A percentile compares a stretch with the other conserved stretches of the same genome.
These are phyloP conservation scores for Neolentinus lepideus DNA, from an alignment of 1,284 basidiomycete species.

Conservation along the genomic window DNA sequence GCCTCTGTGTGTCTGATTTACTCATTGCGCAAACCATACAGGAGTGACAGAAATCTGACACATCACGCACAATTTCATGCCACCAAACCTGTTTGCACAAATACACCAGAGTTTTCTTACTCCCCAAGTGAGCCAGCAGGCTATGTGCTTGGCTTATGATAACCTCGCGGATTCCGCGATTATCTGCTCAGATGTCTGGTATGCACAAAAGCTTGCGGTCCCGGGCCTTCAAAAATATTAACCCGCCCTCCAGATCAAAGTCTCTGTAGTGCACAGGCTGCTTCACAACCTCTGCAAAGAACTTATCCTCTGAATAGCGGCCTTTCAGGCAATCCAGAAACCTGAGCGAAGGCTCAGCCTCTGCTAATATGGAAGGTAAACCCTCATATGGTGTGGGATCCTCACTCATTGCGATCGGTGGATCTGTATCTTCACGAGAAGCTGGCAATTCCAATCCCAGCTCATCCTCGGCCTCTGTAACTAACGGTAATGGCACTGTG, in stretches of 20 bases:
- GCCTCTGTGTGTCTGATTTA: slow-evolving; percentile 18
- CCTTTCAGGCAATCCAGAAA: not conserved
- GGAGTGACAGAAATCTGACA: slow-evolving; percentile 16
- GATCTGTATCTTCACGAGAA: too few species aligned
- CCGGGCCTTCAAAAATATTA: slow-evolving; percentile 5
- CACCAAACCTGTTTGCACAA: slow-evolving; percentile 22
- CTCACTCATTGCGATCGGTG: too few species aligned
- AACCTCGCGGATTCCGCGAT: slow-evolving; percentile 11
- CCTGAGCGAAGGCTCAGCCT: not conserved
- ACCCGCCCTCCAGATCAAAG: too few species aligned
- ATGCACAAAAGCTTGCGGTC: not conserved
- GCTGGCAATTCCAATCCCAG: too few species aligned
- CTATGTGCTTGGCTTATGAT: slow-evolving; percentile 22
- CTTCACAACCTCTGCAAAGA: not conserved
- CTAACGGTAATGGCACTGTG: too few species aligned
- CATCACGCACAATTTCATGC: slow-evolving; percentile 17
- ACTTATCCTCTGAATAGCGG: slow-evolving; percentile 1
- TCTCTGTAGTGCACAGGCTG: slow-evolving; percentile 1
- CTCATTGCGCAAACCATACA: slow-evolving; percentile 18
- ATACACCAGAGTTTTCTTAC: slow-evolving; percentile 18
- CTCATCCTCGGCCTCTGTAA: too few species aligned
- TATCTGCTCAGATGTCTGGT: not conserved
- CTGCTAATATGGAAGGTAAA: too few species aligned
- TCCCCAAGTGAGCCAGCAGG: slow-evolving; percentile 21
- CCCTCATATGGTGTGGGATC: too few species aligned